Conservation (phyloP, 2,329 filamentous ascomycete species). For the Didymella lethalis region DNA sequence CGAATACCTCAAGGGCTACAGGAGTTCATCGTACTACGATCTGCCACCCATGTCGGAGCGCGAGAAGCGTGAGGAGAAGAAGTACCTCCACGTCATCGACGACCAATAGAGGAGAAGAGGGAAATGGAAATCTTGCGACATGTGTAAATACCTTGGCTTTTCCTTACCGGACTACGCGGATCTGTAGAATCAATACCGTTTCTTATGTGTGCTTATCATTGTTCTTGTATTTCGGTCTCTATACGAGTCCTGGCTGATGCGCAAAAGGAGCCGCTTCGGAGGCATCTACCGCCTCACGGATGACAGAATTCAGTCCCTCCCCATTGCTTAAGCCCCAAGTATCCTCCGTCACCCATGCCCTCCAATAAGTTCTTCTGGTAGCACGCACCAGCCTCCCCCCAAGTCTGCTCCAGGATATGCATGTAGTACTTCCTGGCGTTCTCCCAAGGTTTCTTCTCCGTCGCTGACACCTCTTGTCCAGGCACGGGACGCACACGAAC, state of each 20-base stretch:
- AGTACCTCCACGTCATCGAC: slow-evolving; percentile 84
- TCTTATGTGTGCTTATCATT: slow-evolving; percentile 22
- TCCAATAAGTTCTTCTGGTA: too few species aligned
- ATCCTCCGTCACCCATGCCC: too few species aligned
- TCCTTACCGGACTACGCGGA: slow-evolving; percentile 27
- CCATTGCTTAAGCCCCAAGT: too few species aligned
- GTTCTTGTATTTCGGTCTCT: neutral
- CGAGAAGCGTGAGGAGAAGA: slow-evolving; percentile 93
- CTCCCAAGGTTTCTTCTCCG: too few species aligned
- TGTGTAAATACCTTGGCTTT: slow-evolving; percentile 41
- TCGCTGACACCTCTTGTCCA: too few species aligned
- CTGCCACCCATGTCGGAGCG: slow-evolving; percentile 92
- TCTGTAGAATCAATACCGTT: slow-evolving; percentile 38
- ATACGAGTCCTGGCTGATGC: neutral
- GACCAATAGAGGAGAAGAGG: slow-evolving; percentile 43
- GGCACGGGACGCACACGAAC: too few species aligned
- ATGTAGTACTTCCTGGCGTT: too few species aligned
- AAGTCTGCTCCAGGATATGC: too few species aligned
- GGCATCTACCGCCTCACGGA: too few species aligned
- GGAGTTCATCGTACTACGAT: slow-evolving; percentile 88
- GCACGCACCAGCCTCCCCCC: too few species aligned
- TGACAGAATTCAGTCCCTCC: too few species aligned
- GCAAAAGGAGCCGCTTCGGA: neutral
- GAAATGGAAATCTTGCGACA: slow-evolving; percentile 24
- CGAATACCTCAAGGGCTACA: slow-evolving; percentile 93